Evolutionary conservation across 2,329 filamentous ascomycete genomes (phyloP).

Genomic region (Beauveria sp.): DNA sequence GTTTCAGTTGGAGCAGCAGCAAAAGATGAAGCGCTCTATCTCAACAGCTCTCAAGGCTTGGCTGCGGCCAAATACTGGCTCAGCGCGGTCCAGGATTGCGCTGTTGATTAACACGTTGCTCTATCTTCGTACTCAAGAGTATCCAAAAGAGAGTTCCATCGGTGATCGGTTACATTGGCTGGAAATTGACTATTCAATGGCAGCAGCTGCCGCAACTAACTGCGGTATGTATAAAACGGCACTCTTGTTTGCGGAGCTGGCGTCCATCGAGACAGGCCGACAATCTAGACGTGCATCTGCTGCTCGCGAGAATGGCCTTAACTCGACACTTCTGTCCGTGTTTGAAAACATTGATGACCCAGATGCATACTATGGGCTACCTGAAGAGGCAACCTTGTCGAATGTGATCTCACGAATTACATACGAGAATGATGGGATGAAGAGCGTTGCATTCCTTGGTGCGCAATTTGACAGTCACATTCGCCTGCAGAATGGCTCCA

Average conservation of each 20-base stretch:
- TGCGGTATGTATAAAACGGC: constrained; percentile 87
- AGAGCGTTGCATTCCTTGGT: constrained; percentile 82
- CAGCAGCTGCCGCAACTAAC: constrained; percentile 61
- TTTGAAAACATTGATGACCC: constrained; percentile 93
- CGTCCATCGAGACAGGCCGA: constrained; percentile 47
- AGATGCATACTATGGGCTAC: constrained; percentile 89
- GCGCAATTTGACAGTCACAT: constrained; percentile 86
- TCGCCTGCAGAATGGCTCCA: constrained; percentile 48
- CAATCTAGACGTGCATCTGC: constrained; percentile 61
- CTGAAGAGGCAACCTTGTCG: constrained; percentile 66
- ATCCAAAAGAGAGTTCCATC: constrained; percentile 69
- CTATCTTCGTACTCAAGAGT: constrained; percentile 76
- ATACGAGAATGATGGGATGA: constrained; percentile 80
- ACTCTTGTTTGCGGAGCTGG: constrained; percentile 73
- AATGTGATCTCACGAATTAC: constrained; percentile 77
- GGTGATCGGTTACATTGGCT: constrained; percentile 79
- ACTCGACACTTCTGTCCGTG: constrained; percentile 67
- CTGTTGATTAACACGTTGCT: constrained; percentile 72
- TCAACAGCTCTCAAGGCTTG: constrained; percentile 60
- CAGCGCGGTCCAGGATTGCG: constrained; percentile 55
- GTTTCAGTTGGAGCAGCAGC: constrained; percentile 56
- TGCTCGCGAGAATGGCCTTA: constrained; percentile 45
- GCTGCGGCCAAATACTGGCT: constrained; percentile 38
- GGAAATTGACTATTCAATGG: constrained; percentile 66
- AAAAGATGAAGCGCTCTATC: constrained; percentile 51